phyloP scores from a whole-genome alignment of 164 flowering plant species.

The Magnolia sinica region DNA sequence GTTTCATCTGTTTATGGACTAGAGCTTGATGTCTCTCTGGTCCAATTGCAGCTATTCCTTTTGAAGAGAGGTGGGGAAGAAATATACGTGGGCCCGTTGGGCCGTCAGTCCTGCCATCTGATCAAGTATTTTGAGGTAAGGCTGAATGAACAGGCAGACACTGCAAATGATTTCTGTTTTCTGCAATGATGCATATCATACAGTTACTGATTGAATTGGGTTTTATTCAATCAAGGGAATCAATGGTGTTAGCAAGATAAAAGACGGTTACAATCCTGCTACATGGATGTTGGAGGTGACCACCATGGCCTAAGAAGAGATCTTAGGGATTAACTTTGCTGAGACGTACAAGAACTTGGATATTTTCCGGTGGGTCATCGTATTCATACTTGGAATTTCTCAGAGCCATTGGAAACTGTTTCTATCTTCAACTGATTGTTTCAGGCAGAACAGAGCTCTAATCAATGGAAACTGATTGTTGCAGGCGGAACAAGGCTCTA shows the following conservation, averaged over 20 bases:
- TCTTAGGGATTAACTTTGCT: slow-evolving; percentile 26
- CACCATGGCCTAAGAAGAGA: slow-evolving; percentile 28
- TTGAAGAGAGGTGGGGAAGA: slow-evolving; percentile 41
- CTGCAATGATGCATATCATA: neutral
- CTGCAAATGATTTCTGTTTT: neutral
- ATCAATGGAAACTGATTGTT: slow-evolving; percentile 22
- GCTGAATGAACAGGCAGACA: neutral
- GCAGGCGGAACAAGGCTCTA: slow-evolving; percentile 50
- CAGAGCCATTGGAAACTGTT: neutral
- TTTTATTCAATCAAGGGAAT: slow-evolving; percentile 23
- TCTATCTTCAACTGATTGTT: neutral
- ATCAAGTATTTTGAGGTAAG: slow-evolving; percentile 43
- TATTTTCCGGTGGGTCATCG: slow-evolving; percentile 19
- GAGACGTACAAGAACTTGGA: slow-evolving; percentile 36
- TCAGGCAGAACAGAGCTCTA: slow-evolving; percentile 50
- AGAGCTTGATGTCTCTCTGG: neutral
- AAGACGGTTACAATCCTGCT: slow-evolving; percentile 44
- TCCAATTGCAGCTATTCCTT: slow-evolving; percentile 29
- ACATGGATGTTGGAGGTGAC: slow-evolving; percentile 52
- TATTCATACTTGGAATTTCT: neutral
- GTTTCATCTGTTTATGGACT: neutral
- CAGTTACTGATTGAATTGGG: neutral
- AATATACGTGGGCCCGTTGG: slow-evolving; percentile 42
- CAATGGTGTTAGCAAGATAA: slow-evolving; percentile 33
- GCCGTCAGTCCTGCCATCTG: slow-evolving; percentile 29